These are phyloP conservation scores for Musa acuminata DNA, from an alignment of 176 grass and related monocot genomes.

Conservation along the genomic window DNA sequence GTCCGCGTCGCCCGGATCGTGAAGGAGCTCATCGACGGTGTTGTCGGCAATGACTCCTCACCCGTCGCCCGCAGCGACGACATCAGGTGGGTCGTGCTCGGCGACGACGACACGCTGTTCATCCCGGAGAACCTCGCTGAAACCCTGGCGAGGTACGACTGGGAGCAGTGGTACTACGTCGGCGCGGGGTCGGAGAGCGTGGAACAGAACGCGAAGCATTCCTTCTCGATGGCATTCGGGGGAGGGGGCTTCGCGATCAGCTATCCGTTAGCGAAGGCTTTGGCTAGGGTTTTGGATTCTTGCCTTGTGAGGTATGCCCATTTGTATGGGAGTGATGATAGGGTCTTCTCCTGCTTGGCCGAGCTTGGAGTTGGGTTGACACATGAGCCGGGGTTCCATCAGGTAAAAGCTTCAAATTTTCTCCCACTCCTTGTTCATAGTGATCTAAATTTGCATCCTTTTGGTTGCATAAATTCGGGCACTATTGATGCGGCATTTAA, in stretches of 20 bases:
- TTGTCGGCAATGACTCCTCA: neutral
- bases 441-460: slow-evolving; percentile 10
- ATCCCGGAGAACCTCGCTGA: slow-evolving; percentile 61
- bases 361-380: slow-evolving; percentile 87
- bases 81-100: slow-evolving; percentile 65
- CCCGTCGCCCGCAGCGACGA: neutral
- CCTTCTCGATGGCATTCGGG: slow-evolving; percentile 72
- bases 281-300: slow-evolving; percentile 54
- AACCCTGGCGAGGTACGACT: slow-evolving; percentile 57
- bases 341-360: slow-evolving; percentile 65
- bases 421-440: neutral
- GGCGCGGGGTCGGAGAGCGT: slow-evolving; percentile 66
- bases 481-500: neutral
- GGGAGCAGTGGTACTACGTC: slow-evolving; percentile 70
- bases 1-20: slow-evolving; percentile 86
- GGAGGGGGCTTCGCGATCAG: slow-evolving; percentile 77
- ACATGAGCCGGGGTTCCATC: slow-evolving; percentile 80
- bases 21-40: slow-evolving; percentile 43
- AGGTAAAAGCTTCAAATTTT: slow-evolving; percentile 29
- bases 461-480: neutral
- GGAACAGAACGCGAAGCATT: slow-evolving; percentile 61
- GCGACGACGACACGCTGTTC: slow-evolving; percentile 87
- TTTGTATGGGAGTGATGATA: slow-evolving; percentile 76
- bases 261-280: slow-evolving; percentile 59
- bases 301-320: slow-evolving; percentile 84